Conservation (phyloP, 106 monocot genomes). For the Apostasia ramifera region DNA sequence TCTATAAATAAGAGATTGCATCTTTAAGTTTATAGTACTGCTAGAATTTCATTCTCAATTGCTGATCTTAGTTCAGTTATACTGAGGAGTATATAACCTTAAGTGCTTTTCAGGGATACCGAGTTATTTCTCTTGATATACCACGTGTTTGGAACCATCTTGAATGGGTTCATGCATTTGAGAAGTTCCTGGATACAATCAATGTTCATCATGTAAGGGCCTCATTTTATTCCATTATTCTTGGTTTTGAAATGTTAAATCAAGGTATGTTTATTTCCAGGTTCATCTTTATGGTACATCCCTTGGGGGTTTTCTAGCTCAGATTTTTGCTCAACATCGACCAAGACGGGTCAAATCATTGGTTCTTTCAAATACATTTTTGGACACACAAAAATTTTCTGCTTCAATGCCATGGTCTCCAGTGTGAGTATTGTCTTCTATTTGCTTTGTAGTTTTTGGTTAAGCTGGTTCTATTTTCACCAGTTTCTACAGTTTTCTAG, state of each 20-base stretch:
- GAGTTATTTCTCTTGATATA: slow-evolving; percentile 69
- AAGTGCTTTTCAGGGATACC: slow-evolving; percentile 61
- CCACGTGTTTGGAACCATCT: slow-evolving; percentile 58
- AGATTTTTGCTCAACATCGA: slow-evolving; percentile 84
- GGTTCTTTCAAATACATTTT: slow-evolving; percentile 88
- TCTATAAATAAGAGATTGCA: too few species aligned
- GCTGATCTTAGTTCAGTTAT: neutral
- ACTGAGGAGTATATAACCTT: neutral
- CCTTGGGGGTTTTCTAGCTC: slow-evolving; percentile 93
- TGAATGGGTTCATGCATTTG: slow-evolving; percentile 78
- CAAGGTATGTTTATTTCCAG: slow-evolving; percentile 17
- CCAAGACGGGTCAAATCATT: slow-evolving; percentile 94
- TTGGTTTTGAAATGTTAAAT: slow-evolving; percentile 2
- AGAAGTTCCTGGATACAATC: slow-evolving; percentile 69
- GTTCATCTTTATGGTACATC: slow-evolving; percentile 97
- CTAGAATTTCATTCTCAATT: neutral
- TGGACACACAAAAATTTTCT: slow-evolving; percentile 85
- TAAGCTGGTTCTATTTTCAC: neutral
- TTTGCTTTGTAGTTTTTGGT: neutral
- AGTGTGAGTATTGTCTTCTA: slow-evolving; percentile 42
- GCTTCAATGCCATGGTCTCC: slow-evolving; percentile 93
- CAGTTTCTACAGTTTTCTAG: too few species aligned
- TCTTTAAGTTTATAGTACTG: too few species aligned
- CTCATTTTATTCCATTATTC: neutral
- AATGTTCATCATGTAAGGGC: slow-evolving; percentile 61